Evolutionary conservation across 768 basidiomycete genomes (phyloP), one percentile per base, ranked within the genome.

Genomic region (Lactarius hatsudake): DNA sequence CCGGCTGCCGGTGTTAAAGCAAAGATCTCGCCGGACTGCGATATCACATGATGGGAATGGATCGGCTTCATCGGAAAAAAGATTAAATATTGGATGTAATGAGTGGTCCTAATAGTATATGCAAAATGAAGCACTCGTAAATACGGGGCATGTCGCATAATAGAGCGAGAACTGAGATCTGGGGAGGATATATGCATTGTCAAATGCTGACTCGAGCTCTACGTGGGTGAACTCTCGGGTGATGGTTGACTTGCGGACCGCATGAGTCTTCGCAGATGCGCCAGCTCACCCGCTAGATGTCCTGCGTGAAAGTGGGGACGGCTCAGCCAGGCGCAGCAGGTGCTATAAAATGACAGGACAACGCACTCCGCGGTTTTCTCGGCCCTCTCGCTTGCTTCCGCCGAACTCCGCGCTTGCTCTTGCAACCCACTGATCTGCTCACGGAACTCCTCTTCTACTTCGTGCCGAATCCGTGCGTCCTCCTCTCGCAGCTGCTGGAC

Each of bases 211-310:
- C 56, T 42, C 6, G 40, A 62, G 48, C 32, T 55, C 43, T 68
- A 68, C 53, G 62, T 64, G 42, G 67, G 62, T 32, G 53, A 64
- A 34, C 43, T 30, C 43, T 68, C 66, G 8, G 69, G 20, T 48
- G 15, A 30, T 12, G 68, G 54, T 30, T 61, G 60, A 53, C 81
- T 78, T 71, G 84, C 81, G 48, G 78, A 77, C 72, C 84, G 88
- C 86, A 93, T 92, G 48, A 93, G 81, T 71, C 91, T 82, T 73
- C 88, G 82, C 73, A 93, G 77, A 65, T 89, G 81, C 59, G 85
- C 83, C 55, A 93, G 79, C 74, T 93, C 91, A 34, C 80, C 78
- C 6, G 88, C 79, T 36, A 92, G 75, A 38, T 79, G 77, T n/a
- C 72, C 90, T 90, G 72, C 32, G 62, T 43, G 66, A 54, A 40